phyloP scores from a whole-genome alignment of 2,329 filamentous ascomycete genomes.

The Hyphodiscus sp. region DNA sequence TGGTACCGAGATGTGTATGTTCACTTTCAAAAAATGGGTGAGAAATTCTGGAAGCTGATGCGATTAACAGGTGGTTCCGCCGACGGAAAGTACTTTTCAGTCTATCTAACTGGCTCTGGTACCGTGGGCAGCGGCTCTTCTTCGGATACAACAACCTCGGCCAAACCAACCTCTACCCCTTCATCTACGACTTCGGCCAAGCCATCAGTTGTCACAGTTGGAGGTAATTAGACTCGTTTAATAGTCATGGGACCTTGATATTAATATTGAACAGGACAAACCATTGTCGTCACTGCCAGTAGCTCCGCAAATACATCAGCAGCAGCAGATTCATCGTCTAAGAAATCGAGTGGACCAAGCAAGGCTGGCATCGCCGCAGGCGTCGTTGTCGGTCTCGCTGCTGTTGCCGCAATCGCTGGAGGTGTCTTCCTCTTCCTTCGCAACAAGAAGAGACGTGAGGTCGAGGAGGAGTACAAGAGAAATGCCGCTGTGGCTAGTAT shows the following conservation, averaged over 20 bases:
- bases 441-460: constrained; percentile 65
- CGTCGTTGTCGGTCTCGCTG: constrained; percentile 77
- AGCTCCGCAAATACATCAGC: constrained; percentile 6
- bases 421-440: constrained; percentile 70
- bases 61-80: constrained; percentile 19
- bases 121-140: constrained; percentile 9
- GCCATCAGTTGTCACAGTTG: constrained; percentile 25
- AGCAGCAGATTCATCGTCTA: constrained; percentile 4
- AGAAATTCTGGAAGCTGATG: constrained; percentile 10
- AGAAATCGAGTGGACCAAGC: constrained; percentile 13
- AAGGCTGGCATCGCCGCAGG: constrained; percentile 83
- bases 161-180: constrained; percentile 8
- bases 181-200: constrained; percentile 14
- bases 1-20: constrained; percentile 24
- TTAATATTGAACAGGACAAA: constrained; percentile 14
- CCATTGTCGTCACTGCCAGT: constrained; percentile 25
- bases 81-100: constrained; percentile 18
- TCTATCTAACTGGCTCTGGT: constrained; percentile 23
- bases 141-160: constrained; percentile 6
- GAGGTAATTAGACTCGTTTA: constrained; percentile 2
- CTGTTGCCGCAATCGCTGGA: constrained; percentile 56
- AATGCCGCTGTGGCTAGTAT: constrained; percentile 76
- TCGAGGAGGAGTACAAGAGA: constrained; percentile 78
- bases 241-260: neutral
- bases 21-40: neutral